Base-by-base conservation (phyloP, 306 rosid species). In the Notholithocarpus densiflorus region DNA sequence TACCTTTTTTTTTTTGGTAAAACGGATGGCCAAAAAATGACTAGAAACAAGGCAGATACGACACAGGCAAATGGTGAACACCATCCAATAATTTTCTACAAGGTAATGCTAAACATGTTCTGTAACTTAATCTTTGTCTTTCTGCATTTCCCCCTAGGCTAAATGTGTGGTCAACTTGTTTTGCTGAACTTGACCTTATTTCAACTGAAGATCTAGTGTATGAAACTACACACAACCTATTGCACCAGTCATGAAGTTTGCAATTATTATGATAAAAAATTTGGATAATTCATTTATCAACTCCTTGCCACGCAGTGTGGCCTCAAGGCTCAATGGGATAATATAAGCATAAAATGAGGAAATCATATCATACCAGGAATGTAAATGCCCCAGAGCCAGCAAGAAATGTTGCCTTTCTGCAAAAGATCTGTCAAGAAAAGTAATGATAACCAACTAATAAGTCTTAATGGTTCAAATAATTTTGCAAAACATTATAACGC, bases 361-460 rank as follows among this genome's bases (percentile, higher is more conserved):
- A 54, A 82, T 34, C 43, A 76, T 45, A 69, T 14, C 34, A 77
- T 90, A 96, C 98, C 98, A 96, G 82, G 90, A 93, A 91, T n/a
- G 92, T 87, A 66, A 90, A 90, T 57, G 64, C 93, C 55, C 97
- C 96, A 52, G 93, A 82, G 40, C 88, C 83, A 73, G 89, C 64
- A 73, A 96, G 86, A 87, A 91, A 68, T 9, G 96, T 90, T 68
- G 94, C 97, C 88, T 81, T 96, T 81, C 98, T 89, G 84, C 99
- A 93, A 72, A 96, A 93, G 74, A 96, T 88, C 99, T 96, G 84
- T 37, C 76, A 81, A 79, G 19, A 53, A 64, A 68, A 78, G 76
- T 56, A 82, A 84, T 77, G 59, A 60, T 70, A 82, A 23, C 45
- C n/a, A 53, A 82, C 55, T 21, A 23, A 71, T 80, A 43, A 60